Conservation (phyloP, 2,329 filamentous ascomycete species). For the Talaromyces sp. region DNA sequence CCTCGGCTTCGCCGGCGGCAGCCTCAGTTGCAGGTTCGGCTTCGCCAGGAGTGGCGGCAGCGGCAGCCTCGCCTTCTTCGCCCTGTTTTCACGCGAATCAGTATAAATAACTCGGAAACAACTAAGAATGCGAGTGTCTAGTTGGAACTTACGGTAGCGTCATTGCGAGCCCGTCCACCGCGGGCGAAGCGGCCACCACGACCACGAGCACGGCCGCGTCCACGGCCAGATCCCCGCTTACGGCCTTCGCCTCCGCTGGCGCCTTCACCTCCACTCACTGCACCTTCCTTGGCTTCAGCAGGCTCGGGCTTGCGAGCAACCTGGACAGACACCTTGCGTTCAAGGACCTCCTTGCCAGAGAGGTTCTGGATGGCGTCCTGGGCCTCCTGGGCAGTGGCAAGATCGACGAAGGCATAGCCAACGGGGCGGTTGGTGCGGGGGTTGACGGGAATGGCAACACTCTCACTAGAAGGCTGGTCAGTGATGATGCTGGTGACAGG, state of each 20-base stretch:
- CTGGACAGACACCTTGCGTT: slow-evolving; percentile 98
- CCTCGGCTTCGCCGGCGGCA: slow-evolving; percentile 42
- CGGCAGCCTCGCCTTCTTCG: slow-evolving; percentile 36
- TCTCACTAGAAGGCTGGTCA: slow-evolving; percentile 64
- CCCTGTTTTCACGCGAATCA: slow-evolving; percentile 14
- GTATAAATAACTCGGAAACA: not conserved
- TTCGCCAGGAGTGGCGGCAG: slow-evolving; percentile 38
- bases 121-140: not conserved
- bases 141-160: slow-evolving; percentile 44
- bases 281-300: slow-evolving; percentile 71
- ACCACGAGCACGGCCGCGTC: slow-evolving; percentile 58
- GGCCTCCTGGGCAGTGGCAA: slow-evolving; percentile 89
- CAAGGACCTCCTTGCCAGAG: slow-evolving; percentile 94
- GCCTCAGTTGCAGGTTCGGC: slow-evolving; percentile 57
- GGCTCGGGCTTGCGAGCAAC: slow-evolving; percentile 95
- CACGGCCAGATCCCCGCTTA: slow-evolving; percentile 52
- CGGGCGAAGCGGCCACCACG: slow-evolving; percentile 61
- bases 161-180: slow-evolving; percentile 65
- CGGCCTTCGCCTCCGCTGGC: slow-evolving; percentile 61
- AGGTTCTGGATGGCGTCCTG: slow-evolving; percentile 93
- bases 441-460: slow-evolving; percentile 98
- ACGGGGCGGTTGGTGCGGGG: slow-evolving; percentile 97
- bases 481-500: not conserved
- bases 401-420: slow-evolving; percentile 97
- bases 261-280: slow-evolving; percentile 67